Base-by-base conservation (phyloP, 1,139 yeast genomes). In the Saccharomycopsis hybrid region DNA sequence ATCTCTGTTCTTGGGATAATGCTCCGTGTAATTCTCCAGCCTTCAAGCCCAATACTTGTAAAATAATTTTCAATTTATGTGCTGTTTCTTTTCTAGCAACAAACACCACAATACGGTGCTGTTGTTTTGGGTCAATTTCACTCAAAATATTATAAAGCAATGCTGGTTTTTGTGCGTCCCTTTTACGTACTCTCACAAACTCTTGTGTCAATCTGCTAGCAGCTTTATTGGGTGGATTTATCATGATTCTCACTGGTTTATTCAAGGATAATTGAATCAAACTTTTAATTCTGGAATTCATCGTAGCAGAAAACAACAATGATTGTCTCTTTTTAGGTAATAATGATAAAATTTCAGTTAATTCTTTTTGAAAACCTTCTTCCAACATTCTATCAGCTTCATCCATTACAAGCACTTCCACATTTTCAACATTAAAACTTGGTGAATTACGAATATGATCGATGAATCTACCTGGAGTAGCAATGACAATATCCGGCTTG, bases 301-400 rank as follows among this genome's bases (percentile, higher is more conserved):
- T 92, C 5, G 99, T 94, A 47, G 98, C 98, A 18, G 98, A 92
- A 62, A 90, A 92, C 60, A 92, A 72, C 69, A 94, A 71, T 0
- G 97, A 90, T 68, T 92, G 99, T 65, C 98, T 80, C 67, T 87
- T 87, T 51, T 81, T 77, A 37, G 99, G 98, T 59, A 94, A 75
- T 53, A 90, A 72, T 29, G 86, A 77, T 66, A 94, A 76, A 54
- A 92, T 90, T 64, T 92, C 98, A 7, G 89, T 84, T 60, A 92
- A 72, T 68, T 92, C 98, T 48, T 81, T 89, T 65, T 90, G 97
- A 78, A 92, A 92, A 61, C 98, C 98, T 69, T 92, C 98, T 65
- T 92, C 99, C 59, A 92, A 76, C 98, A 92, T 92, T 71, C 99
- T 81, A 73, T 94, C 99, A 52, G 98, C 99, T 72, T 89, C 97